Percentiles rank a stretch among this genome's conserved stretches.
Evolutionary conservation across 441 rosid species (phyloP).

Genomic region (Aquilaria agallochum): DNA sequence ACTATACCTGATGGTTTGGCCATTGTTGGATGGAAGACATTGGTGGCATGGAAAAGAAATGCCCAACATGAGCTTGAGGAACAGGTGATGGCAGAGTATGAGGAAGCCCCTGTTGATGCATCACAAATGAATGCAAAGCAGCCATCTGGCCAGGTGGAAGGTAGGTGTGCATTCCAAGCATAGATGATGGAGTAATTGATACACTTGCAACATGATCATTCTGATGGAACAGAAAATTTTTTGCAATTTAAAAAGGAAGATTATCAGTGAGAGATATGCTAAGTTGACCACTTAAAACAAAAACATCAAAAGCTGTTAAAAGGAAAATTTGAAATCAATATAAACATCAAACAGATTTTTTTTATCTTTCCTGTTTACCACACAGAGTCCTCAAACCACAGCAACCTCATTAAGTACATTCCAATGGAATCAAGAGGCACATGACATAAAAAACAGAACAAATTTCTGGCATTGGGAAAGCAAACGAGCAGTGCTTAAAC

Average conservation of each 20-base stretch:
- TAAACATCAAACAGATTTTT: too few species aligned
- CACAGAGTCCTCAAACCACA: too few species aligned
- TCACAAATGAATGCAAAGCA: conserved; percentile 69
- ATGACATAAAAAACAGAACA: too few species aligned
- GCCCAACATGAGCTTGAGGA: conserved; percentile 59
- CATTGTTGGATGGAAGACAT: conserved; percentile 52
- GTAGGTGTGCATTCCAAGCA: conserved; percentile 66
- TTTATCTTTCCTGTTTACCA: too few species aligned
- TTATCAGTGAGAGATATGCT: too few species aligned
- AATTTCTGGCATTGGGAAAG: too few species aligned
- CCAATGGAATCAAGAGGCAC: too few species aligned
- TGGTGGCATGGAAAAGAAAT: conserved; percentile 46
- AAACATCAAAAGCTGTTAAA: too few species aligned
- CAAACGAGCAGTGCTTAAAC: too few species aligned
- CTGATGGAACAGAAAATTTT: conserved; percentile 26
- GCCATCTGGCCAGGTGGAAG: conserved; percentile 75
- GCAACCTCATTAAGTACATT: too few species aligned
- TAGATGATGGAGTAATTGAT: conserved; percentile 54
- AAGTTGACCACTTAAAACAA: too few species aligned
- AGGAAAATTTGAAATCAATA: too few species aligned
- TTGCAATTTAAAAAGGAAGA: background rate
- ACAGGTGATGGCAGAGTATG: conserved; percentile 59
- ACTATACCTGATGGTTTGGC: conserved; percentile 72
- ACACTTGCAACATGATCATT: conserved; percentile 46
- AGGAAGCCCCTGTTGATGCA: conserved; percentile 74